These are phyloP conservation scores for Ilyonectria mors-panacis DNA, from an alignment of 2,329 filamentous ascomycete genomes.

Conservation along the genomic window DNA sequence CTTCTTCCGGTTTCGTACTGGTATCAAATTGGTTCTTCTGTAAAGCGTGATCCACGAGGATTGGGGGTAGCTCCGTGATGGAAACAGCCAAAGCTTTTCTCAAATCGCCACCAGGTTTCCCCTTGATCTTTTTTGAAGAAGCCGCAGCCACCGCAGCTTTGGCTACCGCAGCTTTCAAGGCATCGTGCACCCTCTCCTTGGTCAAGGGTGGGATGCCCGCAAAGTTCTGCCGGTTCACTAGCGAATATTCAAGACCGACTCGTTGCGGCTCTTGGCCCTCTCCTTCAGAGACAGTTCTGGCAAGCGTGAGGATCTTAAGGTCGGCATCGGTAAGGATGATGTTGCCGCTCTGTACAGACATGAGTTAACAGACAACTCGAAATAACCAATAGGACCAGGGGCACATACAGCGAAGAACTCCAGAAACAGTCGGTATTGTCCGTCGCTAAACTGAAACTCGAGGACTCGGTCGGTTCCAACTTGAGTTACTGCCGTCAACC, in stretches of 20 bases:
- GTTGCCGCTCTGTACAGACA: conserved; percentile 78
- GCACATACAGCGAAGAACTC: conserved; percentile 86
- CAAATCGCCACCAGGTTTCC: conserved; percentile 81
- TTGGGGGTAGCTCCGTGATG: conserved; percentile 90
- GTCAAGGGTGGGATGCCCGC: conserved; percentile 82
- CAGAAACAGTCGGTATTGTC: conserved; percentile 86
- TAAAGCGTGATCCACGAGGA: conserved; percentile 89
- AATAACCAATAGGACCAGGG: neutral
- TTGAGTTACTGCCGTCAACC: conserved; percentile 85
- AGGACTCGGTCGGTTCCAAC: conserved; percentile 95
- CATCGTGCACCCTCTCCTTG: conserved; percentile 77
- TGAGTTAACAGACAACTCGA: conserved; percentile 25
- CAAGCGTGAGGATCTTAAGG: conserved; percentile 83
- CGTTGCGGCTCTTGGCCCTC: conserved; percentile 88
- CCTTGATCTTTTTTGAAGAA: conserved; percentile 76
- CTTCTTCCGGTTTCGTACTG: conserved; percentile 75
- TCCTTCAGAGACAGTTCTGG: conserved; percentile 85
- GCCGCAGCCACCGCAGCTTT: conserved; percentile 65
- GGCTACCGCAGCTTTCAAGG: conserved; percentile 76
- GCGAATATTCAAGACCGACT: conserved; percentile 82
- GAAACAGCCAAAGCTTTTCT: conserved; percentile 85
- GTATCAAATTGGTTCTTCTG: conserved; percentile 79
- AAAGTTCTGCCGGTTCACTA: conserved; percentile 89
- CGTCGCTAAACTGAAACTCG: conserved; percentile 93
- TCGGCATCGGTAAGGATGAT: conserved; percentile 92